Base-by-base conservation (phyloP, 108 stramenopile genomes). In the Pelagomonas calceolata region DNA sequence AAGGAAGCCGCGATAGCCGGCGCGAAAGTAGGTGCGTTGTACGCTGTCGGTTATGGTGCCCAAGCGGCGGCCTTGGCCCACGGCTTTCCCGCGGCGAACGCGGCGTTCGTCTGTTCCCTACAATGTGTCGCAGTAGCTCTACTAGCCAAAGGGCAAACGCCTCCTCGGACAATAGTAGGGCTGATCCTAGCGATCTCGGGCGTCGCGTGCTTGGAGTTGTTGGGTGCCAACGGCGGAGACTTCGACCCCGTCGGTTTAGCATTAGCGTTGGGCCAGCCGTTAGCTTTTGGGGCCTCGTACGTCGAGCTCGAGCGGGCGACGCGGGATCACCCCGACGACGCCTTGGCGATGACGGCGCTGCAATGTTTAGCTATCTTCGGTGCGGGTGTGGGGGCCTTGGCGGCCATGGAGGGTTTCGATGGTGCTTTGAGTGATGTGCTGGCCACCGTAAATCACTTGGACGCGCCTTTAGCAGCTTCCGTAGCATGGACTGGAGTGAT, bases 231-330 rank as follows among this genome's bases (percentile, higher is more conserved):
- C 65, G 86, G 86, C 34, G 85, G 83, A 9, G 86, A 77, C 33
- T 86, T 84, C 10, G 76, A 66, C 34, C 85, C 83, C 12, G 71
- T 84, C 34, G 89, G 87, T 0, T 86, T 87, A 74, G 67, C 81
- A 18, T 66, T 87, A 46, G 82, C 82, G 35, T 84, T 90, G 78
- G 82, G 85, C 0, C 89, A 90, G 73, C 89, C 89, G 16, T 80
- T 90, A 60, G 89, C 87, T 30, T 90, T 90, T 65, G 89, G 89
- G 7, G 81, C 85, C 81, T 86, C 85, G 21, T 90, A 90, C 66
- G 70, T 90, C 39, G 74, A 77, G 32, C 65, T 90, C 15, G 89
- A 90, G 76, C 79, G 82, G 30, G 51, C 86, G 66, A 86, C 88
- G 85, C 68, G 72, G 26, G 78, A 80, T 77, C 77, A 82, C 44